These are phyloP conservation scores for Pythium scleroteichum DNA, from an alignment of 352 stramenopile genomes.

Conservation along the genomic window DNA sequence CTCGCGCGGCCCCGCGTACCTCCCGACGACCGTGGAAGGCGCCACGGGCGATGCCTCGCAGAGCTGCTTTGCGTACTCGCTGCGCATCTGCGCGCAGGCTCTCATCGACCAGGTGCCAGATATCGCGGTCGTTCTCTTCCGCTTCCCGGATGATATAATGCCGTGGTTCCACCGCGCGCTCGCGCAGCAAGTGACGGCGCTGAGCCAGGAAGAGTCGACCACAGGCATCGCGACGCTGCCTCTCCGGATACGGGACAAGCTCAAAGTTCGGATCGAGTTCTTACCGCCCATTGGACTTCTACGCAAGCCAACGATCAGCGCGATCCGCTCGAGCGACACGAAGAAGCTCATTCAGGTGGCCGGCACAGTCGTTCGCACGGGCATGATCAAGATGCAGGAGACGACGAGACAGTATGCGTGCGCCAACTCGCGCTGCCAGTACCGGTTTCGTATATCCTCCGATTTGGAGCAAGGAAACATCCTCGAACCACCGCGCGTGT, in stretches of 20 bases:
- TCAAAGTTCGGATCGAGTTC: slow-evolving; percentile 90
- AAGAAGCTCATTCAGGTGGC: slow-evolving; percentile 85
- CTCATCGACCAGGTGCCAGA: slow-evolving; percentile 81
- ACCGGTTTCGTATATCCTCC: slow-evolving; percentile 83
- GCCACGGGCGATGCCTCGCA: slow-evolving; percentile 27
- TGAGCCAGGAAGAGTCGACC: slow-evolving; percentile 15
- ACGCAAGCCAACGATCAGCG: slow-evolving; percentile 86
- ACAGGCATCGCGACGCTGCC: slow-evolving; percentile 34
- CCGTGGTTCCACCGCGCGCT: slow-evolving; percentile 88
- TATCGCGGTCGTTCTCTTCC: slow-evolving; percentile 85
- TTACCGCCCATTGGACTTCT: slow-evolving; percentile 86
- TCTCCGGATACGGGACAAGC: slow-evolving; percentile 39
- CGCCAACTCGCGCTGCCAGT: slow-evolving; percentile 63
- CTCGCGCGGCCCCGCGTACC: background rate
- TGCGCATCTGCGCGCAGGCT: slow-evolving; percentile 69
- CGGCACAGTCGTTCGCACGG: slow-evolving; percentile 90
- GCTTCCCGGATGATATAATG: slow-evolving; percentile 86
- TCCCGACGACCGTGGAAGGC: slow-evolving; percentile 1
- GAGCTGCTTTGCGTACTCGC: slow-evolving; percentile 47
- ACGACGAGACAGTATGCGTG: slow-evolving; percentile 87
- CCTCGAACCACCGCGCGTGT: slow-evolving; percentile 61
- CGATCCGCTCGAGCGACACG: slow-evolving; percentile 90
- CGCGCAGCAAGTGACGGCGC: slow-evolving; percentile 40
- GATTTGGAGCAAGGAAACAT: slow-evolving; percentile 92
- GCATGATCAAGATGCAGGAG: slow-evolving; percentile 94